These are phyloP conservation scores for Erodium texanum DNA, from an alignment of 441 rosid species.

Conservation along the genomic window DNA sequence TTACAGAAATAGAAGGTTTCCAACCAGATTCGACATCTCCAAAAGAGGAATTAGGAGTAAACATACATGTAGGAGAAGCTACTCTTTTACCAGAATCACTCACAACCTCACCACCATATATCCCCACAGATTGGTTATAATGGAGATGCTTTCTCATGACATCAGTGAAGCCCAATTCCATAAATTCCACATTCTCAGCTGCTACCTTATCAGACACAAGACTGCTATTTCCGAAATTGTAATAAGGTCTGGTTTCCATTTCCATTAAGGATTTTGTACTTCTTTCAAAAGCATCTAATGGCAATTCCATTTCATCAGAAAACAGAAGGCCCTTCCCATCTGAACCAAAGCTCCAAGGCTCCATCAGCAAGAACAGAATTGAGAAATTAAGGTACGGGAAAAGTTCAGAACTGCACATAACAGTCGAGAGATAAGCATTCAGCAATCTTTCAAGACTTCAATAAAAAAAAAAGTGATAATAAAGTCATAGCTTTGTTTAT, in stretches of 20 bases:
- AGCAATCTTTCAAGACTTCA: background rate
- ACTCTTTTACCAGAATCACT: background rate
- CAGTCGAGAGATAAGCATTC: background rate
- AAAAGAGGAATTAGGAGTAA: slow-evolving; percentile 30
- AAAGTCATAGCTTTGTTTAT: too few species aligned
- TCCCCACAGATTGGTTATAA: slow-evolving; percentile 6
- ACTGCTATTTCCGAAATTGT: slow-evolving; percentile 22
- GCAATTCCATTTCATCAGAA: slow-evolving; percentile 34
- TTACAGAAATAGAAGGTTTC: slow-evolving; percentile 28
- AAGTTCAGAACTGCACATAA: background rate
- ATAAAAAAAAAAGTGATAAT: background rate
- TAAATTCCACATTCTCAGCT: slow-evolving; percentile 25
- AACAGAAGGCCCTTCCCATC: slow-evolving; percentile 38
- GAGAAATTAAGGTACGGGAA: slow-evolving; percentile 14
- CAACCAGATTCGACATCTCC: slow-evolving; percentile 31
- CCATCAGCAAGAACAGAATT: slow-evolving; percentile 31
- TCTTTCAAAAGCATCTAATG: slow-evolving; percentile 35
- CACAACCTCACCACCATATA: background rate
- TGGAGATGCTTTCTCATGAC: slow-evolving; percentile 26
- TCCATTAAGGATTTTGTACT: slow-evolving; percentile 29
- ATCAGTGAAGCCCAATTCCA: slow-evolving; percentile 33
- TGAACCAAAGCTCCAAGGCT: slow-evolving; percentile 46
- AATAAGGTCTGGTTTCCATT: slow-evolving; percentile 33
- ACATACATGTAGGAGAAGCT: slow-evolving; percentile 13
- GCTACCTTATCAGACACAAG: too few species aligned